phyloP scores from a whole-genome alignment of 2,329 filamentous ascomycete species.

The Neofusicoccum sp. region DNA sequence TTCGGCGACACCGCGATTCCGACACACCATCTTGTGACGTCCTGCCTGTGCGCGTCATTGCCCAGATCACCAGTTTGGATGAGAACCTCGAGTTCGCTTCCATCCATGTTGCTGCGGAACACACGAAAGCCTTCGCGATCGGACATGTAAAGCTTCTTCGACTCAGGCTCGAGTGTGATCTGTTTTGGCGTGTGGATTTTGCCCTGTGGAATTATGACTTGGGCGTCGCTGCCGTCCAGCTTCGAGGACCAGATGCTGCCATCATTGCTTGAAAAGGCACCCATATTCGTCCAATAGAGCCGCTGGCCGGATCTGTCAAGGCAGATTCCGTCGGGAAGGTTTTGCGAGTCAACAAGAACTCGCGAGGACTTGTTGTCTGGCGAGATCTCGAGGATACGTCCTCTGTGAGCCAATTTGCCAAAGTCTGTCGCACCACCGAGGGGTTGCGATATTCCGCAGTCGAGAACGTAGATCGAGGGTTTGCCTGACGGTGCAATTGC shows the following conservation, averaged over 20 bases:
- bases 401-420: not conserved
- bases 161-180: conserved; percentile 32
- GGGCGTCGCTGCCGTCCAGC: conserved; percentile 49
- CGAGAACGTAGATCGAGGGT: conserved; percentile 2
- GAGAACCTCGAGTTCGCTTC: conserved; percentile 36
- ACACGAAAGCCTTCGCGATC: conserved; percentile 45
- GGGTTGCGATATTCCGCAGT: conserved; percentile 4
- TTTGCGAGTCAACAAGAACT: not conserved
- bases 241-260: conserved; percentile 46
- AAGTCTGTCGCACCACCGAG: not conserved
- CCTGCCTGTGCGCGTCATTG: conserved; percentile 24
- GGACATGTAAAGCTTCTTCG: conserved; percentile 38
- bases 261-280: conserved; percentile 29
- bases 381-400: not conserved
- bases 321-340: conserved; percentile 34
- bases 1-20: conserved; percentile 51
- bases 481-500: not conserved
- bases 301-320: conserved; percentile 22
- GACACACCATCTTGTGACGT: conserved; percentile 52
- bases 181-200: conserved; percentile 52
- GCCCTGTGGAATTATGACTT: conserved; percentile 45
- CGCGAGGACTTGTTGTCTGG: not conserved
- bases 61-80: conserved; percentile 35
- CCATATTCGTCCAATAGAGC: conserved; percentile 34
- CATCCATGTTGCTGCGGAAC: conserved; percentile 36